These are phyloP conservation scores for Cercospora janseana DNA, from an alignment of 2,329 filamentous ascomycete species.

Conservation along the genomic window DNA sequence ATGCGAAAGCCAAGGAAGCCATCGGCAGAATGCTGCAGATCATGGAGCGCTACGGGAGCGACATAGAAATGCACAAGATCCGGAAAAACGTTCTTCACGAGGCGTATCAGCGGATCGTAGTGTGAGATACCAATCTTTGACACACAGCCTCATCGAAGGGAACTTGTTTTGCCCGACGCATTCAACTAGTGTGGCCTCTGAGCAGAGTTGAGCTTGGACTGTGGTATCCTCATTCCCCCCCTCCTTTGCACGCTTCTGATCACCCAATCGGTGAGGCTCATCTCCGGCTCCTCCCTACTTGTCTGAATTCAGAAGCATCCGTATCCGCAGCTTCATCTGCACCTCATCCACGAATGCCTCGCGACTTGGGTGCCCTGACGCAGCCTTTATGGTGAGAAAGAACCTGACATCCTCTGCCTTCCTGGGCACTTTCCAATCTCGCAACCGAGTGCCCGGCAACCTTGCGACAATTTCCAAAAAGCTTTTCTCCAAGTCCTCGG, in stretches of 20 bases:
- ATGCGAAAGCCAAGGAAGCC: constrained; percentile 44
- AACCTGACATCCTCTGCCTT: constrained; percentile 16
- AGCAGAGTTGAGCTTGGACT: background rate
- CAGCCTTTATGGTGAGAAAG: constrained; percentile 11
- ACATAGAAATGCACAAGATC: constrained; percentile 50
- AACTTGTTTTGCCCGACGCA: background rate
- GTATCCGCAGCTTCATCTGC: constrained; percentile 10
- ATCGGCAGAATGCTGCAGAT: constrained; percentile 47
- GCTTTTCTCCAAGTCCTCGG: constrained; percentile 2
- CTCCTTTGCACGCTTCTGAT: background rate
- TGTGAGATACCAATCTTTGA: constrained; percentile 14
- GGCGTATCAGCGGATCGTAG: constrained; percentile 40
- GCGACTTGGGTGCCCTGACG: constrained; percentile 6
- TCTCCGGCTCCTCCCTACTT: background rate
- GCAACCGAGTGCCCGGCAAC: constrained; percentile 10
- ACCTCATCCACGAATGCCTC: constrained; percentile 17
- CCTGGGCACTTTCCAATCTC: background rate
- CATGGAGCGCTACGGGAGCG: constrained; percentile 45
- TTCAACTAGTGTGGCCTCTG: too few species aligned
- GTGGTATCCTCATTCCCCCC: background rate
- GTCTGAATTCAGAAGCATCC: constrained; percentile 4
- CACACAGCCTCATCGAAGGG: too few species aligned
- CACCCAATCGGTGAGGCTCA: too few species aligned
- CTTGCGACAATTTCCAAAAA: constrained; percentile 14
- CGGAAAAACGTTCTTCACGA: constrained; percentile 48